phyloP scores from a whole-genome alignment of 805 yeast genomes.

The Saccharomyces kudriavzevii region DNA sequence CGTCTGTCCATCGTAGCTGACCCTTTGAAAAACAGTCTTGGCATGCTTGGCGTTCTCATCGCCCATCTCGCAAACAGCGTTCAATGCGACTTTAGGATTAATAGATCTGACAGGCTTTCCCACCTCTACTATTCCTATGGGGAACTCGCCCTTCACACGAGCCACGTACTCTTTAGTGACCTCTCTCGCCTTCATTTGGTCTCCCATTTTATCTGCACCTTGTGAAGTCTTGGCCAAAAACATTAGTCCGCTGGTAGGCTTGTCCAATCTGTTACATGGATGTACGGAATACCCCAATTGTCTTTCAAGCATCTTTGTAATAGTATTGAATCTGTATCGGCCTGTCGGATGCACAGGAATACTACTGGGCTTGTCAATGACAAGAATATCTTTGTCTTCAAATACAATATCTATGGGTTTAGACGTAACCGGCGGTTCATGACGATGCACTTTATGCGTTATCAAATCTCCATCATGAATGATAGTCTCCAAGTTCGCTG shows the following conservation, averaged over 20 bases:
- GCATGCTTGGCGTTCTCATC: constrained; percentile 51
- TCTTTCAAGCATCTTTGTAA: constrained; percentile 67
- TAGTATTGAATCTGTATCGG: constrained; percentile 61
- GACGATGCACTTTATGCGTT: constrained; percentile 72
- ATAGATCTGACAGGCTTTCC: constrained; percentile 62
- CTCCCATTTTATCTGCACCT: constrained; percentile 70
- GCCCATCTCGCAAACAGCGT: constrained; percentile 36
- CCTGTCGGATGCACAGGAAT: constrained; percentile 97
- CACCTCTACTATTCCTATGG: constrained; percentile 47
- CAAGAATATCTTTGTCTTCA: constrained; percentile 69
- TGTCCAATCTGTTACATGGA: constrained; percentile 82
- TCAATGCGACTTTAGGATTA: constrained; percentile 67
- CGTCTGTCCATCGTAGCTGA: constrained; percentile 56
- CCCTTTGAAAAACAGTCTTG: constrained; percentile 56
- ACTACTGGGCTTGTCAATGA: constrained; percentile 90
- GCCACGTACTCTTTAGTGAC: constrained; percentile 83
- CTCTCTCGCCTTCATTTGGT: constrained; percentile 61
- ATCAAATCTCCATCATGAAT: constrained; percentile 79
- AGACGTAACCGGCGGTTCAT: constrained; percentile 75
- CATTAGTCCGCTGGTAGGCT: constrained; percentile 90
- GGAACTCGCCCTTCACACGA: constrained; percentile 80
- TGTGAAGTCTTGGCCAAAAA: constrained; percentile 75
- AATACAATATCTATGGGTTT: constrained; percentile 54
- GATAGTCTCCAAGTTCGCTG: constrained; percentile 55
- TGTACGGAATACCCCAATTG: constrained; percentile 64